These are phyloP conservation scores for Adiantum capillusveneris DNA, from an alignment of 75 land plant species.

Conservation along the genomic window DNA sequence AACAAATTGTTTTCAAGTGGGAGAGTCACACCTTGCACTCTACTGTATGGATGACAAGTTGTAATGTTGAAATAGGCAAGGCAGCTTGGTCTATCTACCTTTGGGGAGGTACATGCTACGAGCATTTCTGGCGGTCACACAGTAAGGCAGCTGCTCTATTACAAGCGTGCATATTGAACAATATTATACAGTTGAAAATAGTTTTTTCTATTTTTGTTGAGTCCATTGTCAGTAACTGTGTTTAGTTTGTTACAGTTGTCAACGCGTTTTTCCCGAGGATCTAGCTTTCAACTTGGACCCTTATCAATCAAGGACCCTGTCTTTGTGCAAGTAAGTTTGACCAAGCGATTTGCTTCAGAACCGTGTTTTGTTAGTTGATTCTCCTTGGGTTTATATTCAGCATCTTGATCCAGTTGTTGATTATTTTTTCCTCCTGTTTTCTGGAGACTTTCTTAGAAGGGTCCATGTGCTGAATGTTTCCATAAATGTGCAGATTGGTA, in stretches of 20 bases:
- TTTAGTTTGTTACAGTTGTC: conserved; percentile 11
- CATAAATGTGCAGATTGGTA: conserved; percentile 18
- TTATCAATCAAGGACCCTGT: conserved; percentile 21
- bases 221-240: not conserved
- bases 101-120: conserved; percentile 26
- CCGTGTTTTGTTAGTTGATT: no score
- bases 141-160: not conserved
- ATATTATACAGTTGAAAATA: not conserved
- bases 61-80: conserved; percentile 10
- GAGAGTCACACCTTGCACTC: no score
- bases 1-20: no score
- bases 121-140: conserved; percentile 17
- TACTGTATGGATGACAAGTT: no score
- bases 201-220: not conserved
- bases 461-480: no score
- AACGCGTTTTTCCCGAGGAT: conserved; percentile 23
- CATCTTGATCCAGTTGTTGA: no score
- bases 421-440: no score
- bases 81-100: conserved; percentile 23
- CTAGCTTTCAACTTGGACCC: conserved; percentile 27
- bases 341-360: not conserved
- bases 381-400: no score
- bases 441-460: no score
- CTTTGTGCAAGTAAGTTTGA: conserved; percentile 23
- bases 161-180: no score